Evolutionary conservation across 805 yeast species (phyloP), one percentile per base, ranked within the genome.

Genomic region (Peterozyma toletana): DNA sequence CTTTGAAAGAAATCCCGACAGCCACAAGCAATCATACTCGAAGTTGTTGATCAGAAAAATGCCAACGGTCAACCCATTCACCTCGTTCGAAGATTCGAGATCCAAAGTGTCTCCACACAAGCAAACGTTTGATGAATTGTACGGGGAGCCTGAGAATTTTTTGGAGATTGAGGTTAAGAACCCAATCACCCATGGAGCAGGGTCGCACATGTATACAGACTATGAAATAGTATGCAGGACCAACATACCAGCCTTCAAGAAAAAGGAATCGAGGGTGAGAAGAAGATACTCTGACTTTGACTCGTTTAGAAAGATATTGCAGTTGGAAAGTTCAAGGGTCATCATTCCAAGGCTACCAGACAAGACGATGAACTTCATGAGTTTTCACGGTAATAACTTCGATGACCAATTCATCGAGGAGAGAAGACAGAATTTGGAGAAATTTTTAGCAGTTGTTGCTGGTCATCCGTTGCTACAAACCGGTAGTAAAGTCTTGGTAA

Each of bases 401-500:
- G 78, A 80, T 47, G 93, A 86, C 47, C 81, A 85, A 37, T 81
- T 83, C 46, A 89, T 93, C 45, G 96, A 87, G 55, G 80, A 79
- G 41, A 73, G 99, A 55, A 68, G 96, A 45, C 77, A 75, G 51
- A 97, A 96, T 0, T 68, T 91, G 38, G 95, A 89, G 61, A 77
- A 77, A 56, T 91, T 95, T 64, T 60, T 93, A 35, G 54, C 68
- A 37, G 70, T 78, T 14, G 95, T 90, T 15, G 93, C 95, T 11
- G 93, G 96, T 11, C 99, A 91, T 61, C 99, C 99, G 1, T 64
- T 91, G 48, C 65, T 91, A 47, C 98, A 93, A 64, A 85, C 96
- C 0, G 95, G 95, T 0, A 73, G 91, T 16, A 78, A 79, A 52
- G 79, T 83, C 1, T 71, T 90, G 50, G 80, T 81, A 45, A 82